Evolutionary conservation across 345 rosid genomes (phyloP), one percentile per base, ranked within the genome.

Genomic region (Bruguiera gymnorhiza): DNA sequence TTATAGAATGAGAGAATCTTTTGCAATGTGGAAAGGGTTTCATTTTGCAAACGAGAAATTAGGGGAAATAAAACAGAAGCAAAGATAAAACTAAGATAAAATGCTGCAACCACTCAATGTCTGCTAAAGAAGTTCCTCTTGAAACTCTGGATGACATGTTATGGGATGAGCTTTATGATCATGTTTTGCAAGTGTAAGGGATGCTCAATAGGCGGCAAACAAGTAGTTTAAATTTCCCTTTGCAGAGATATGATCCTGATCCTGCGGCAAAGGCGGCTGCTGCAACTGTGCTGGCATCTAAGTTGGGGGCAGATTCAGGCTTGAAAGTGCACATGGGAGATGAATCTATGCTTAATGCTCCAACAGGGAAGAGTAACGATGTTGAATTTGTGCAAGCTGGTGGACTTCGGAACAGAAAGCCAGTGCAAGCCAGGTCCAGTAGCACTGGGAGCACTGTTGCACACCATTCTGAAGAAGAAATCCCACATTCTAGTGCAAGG

Each of bases 241-340:
- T 81, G 82, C 88, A 94, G 98, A 88, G 89, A 77, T 94, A 94
- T 70, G 97, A 91, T 78, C 87, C 97, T 16, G 98, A 94, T 75
- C 98, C 98, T 53, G 98, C 98, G 29, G 99, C 97, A 21, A 92
- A 95, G 77, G 98, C 98, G 71, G 97, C 98, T 11, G 98, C 98
- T 68, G 98, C 98, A 63, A 82, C 87, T 74, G 93, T 94, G 68
- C 86, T 94, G 76, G 98, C 98, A 73, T 94, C 98, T 4, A 94
- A 91, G 75, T 79, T 94, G 81, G 98, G 98, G 34, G 86, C 93
- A 2, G 98, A 94, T 73, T 89, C 97, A 24, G 98, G 97, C 69
- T 83, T 94, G 85, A 91, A 86, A 79, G 84, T 91, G 70, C 79
- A 67, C 60, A 64, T 91, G 23, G 97, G 84, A 63, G 97, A 94